A percentile compares a stretch with the other conserved stretches of the same genome.
Conservation (phyloP, 805 yeast genomes). For the Teunomyces panamensis region DNA sequence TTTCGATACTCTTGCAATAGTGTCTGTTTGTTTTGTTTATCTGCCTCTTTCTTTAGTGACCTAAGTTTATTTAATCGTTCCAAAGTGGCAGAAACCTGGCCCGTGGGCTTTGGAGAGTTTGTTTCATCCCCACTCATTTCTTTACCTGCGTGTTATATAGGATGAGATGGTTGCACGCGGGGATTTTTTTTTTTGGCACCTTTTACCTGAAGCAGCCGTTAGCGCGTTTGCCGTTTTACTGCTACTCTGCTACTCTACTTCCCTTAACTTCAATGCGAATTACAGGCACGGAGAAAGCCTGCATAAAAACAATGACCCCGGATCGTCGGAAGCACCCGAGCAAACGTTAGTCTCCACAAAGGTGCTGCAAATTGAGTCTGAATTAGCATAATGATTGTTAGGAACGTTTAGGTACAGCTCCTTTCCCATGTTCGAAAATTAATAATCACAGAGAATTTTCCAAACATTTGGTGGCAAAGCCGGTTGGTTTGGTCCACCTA, state of each 20-base stretch:
- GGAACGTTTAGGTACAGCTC: background rate
- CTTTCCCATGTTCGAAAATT: background rate
- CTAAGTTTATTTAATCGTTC: constrained; percentile 14
- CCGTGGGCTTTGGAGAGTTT: background rate
- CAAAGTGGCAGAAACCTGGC: background rate
- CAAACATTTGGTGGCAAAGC: background rate
- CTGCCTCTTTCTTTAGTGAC: constrained; percentile 14
- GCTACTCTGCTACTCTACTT: background rate
- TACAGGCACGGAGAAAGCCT: background rate
- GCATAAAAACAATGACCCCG: background rate
- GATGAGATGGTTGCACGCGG: background rate
- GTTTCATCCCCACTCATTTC: background rate
- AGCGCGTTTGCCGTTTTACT: background rate
- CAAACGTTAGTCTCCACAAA: too few species aligned
- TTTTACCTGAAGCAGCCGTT: too few species aligned
- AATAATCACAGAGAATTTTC: background rate
- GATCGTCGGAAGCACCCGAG: background rate
- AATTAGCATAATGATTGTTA: background rate
- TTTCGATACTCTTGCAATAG: constrained; percentile 14
- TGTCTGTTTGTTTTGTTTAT: constrained; percentile 16
- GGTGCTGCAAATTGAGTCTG: too few species aligned
- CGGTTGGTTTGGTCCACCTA: background rate
- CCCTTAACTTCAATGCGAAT: background rate
- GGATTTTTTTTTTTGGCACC: background rate
- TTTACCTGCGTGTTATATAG: background rate